Base-by-base conservation (phyloP, 257 asterid species). In the Nicotiana tomentosiformis region DNA sequence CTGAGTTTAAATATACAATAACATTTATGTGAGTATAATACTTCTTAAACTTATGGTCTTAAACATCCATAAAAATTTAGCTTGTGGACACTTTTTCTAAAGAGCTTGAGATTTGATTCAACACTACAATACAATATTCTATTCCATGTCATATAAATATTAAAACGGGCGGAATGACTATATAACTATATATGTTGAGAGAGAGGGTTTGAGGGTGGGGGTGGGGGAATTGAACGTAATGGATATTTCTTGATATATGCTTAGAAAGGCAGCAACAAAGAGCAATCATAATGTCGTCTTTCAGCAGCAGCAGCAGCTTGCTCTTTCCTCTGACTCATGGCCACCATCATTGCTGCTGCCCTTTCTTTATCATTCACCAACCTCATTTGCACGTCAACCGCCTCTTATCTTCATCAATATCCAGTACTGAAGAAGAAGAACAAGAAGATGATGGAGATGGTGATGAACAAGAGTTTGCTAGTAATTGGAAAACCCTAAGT, bases 231-330 rank as follows among this genome's bases (percentile, higher is more conserved):
- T 26, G 39, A 8, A 37, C 30, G 66, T 49, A 49, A 7, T 46
- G 66, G 77, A 49, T 43, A 65, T 80, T 55, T 65, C 46, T 18
- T 64, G 14, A 60, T 29, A 43, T 16, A 62, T 64, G 83, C 70
- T 66, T 66, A 17, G 83, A 81, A 66, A 81, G 83, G 33, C 77
- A 81, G 43, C 65, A 65, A 60, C 83, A 81, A 81, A 81, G 60
- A 46, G 77, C 77, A 81, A 81, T 81, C 83, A 81, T 81, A 29
- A 81, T 81, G 83, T 66, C 77, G n/a, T 23, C 30, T 32, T 62
- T 49, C 83, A 43, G 51, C 51, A 43, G 51, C 83, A 43, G 51
- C 51, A 43, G 51, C 77, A 64, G 61, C 66, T 65, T 68, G 72
- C 77, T 81, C 77, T 64, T 64, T 64, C 83, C 33, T 62, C 77